These are phyloP conservation scores for Voacanga thouarsii DNA, from an alignment of 257 asterid genomes.

Conservation along the genomic window DNA sequence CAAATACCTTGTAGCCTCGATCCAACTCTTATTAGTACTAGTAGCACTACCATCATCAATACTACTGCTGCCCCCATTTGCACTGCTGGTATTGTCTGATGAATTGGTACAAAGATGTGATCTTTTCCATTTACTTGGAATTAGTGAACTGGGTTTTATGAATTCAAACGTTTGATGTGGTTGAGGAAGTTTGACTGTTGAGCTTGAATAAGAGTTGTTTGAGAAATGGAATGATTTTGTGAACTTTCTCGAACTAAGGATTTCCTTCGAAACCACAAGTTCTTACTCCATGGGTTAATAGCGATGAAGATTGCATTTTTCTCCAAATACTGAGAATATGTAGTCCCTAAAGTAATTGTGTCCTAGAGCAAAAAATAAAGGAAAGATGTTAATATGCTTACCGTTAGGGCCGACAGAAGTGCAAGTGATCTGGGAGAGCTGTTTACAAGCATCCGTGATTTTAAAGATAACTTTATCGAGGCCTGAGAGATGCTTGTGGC, in stretches of 20 bases:
- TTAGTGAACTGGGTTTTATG: constrained; percentile 19
- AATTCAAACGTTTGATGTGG: constrained; percentile 6
- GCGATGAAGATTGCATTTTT: constrained; percentile 22
- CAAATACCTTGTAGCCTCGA: constrained; percentile 53
- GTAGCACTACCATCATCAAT: constrained; percentile 2
- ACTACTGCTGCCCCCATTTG: constrained; percentile 21
- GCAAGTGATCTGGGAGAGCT: too few species aligned
- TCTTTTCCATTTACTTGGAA: constrained; percentile 21
- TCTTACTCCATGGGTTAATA: constrained; percentile 9
- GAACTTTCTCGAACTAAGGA: constrained; percentile 12
- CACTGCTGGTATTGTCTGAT: constrained; percentile 31
- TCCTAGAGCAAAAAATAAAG: too few species aligned
- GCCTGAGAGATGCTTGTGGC: too few species aligned
- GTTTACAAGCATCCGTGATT: too few species aligned
- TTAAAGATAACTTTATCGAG: too few species aligned
- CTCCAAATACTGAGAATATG: neutral
- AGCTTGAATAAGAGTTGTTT: constrained; percentile 7
- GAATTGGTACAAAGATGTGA: constrained; percentile 46
- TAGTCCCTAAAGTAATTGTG: too few species aligned
- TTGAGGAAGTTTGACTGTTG: constrained; percentile 5
- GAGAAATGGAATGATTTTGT: constrained; percentile 8
- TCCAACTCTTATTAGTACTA: constrained; percentile 32
- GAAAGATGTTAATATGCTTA: too few species aligned
- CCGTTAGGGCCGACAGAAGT: too few species aligned
- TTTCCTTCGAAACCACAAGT: neutral